Evolutionary conservation across 345 rosid genomes (phyloP), one percentile per base, ranked within the genome.

Genomic region (Anastatica hierochuntica): DNA sequence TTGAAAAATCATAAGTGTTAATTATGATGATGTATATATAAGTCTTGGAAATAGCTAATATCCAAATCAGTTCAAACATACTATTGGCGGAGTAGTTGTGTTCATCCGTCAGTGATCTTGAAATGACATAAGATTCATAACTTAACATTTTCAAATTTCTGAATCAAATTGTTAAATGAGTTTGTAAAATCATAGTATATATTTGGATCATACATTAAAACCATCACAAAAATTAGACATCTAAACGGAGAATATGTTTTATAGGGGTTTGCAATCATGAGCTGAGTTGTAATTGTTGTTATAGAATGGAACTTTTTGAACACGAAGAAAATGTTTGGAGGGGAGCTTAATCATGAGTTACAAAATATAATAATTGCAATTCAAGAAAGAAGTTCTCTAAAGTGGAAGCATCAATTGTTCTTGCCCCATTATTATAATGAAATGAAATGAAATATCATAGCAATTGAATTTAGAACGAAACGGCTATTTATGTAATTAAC

Each of bases 361-460:
- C n/a, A 6, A 43, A 42, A 34, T 41, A 50, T 19, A 43, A 66
- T 66, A 51, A 43, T 58, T 66, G 60, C 49, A 14, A 9, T 49
- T 70, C 68, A 78, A 74, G 43, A 73, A 76, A 71, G 77, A n/a
- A n/a, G 73, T 63, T 63, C 74, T 72, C 50, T 64, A 67, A 79
- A 79, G 85, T 29, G 63, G 67, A 43, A 58, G 47, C 74, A 73
- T 72, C 62, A 58, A 69, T 53, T 20, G 42, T 52, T 53, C 72
- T 52, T 64, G 47, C 45, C 10, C 31, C 20, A 40, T 34, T 21
- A 43, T 11, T 34, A 27, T 44, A 46, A 54, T 30, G 4, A 29
- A 55, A 55, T 39, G 38, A n/a, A n/a, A 24, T 24, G 6, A 19
- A 39, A 31, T 18, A 46, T 1, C 24, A 35, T 34, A 45, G 12